Base-by-base conservation (phyloP, 1,284 basidiomycete species). In the Fomitopsis schrenkii region DNA sequence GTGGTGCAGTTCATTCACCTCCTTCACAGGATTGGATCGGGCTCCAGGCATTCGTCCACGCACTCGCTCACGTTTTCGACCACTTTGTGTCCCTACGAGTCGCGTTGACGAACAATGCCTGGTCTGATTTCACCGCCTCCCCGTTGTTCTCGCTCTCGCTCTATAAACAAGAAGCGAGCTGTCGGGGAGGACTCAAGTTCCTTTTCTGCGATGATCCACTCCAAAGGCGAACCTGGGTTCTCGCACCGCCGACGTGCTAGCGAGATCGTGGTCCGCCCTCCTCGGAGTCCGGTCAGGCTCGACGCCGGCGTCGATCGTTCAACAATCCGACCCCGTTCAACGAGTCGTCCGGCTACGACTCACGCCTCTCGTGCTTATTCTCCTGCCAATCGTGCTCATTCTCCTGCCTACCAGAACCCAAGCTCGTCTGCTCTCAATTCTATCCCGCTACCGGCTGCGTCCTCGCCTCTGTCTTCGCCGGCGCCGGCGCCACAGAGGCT, bases 301-400 rank as follows among this genome's bases (percentile, higher is more conserved):
- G 52, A 60, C 55, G 55, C 54, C 12, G 55, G 54, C 55, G 59
- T 57, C 55, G 59, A 57, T 35, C 59, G 59, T 41, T 60, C 45
- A 10, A 56, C 59, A 19, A 46, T 60, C 54, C 59, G 59, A 15
- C 50, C 50, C 26, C 59, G 59, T n/a, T 60, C 45, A 17, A 56
- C 59, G 6, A 46, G 54, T 45, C 59, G 59, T 30, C 54, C 59
- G 44, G 42, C 46, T 22, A 52, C 57, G 33, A 28, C 15, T 10
- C 53, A 42, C 14, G 19, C 50, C 36, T 14, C 30, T 26, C 45
- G 40, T 48, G 26, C 10, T 55, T 30, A 19, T n/a, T 41, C 4
- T 41, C 15, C 40, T 10, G 19, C 33, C 19, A 33, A 45, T 14
- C 28, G 40, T 48, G 26, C 10, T 55, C n/a, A 19, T n/a, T 41